Conservation (phyloP, 768 basidiomycete genomes). For the Boletus patriciae region DNA sequence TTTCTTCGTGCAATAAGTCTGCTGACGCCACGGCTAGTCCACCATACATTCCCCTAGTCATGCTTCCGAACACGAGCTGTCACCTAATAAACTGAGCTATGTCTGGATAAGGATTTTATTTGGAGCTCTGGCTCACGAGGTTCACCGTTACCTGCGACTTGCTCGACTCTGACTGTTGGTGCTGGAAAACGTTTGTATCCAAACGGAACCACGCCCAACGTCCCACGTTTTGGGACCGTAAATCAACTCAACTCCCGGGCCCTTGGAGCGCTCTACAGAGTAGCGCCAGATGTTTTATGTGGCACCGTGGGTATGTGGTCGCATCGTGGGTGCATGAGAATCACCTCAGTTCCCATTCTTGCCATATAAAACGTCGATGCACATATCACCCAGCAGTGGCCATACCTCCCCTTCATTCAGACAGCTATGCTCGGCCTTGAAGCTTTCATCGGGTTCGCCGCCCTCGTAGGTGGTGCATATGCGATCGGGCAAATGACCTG, state of each 20-base stretch:
- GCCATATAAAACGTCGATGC: not conserved
- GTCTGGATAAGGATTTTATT: not conserved
- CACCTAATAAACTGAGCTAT: not conserved
- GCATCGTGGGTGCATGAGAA: not conserved
- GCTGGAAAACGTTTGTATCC: not conserved
- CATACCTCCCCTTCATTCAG: not conserved
- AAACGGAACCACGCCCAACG: not conserved
- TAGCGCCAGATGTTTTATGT: not conserved
- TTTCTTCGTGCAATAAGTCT: not conserved
- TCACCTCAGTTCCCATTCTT: not conserved
- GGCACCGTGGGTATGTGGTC: not conserved
- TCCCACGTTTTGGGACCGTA: not conserved
- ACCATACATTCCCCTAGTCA: not conserved
- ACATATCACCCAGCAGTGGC: not conserved
- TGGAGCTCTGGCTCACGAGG: not conserved
- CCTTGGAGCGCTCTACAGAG: not conserved
- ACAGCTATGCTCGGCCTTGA: conserved; percentile 14
- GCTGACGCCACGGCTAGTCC: not conserved
- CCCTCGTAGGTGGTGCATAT: conserved; percentile 15
- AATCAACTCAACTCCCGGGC: not conserved
- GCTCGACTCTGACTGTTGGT: no score
- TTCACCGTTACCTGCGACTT: no score
- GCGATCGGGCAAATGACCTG: conserved; percentile 44
- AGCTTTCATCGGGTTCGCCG: not conserved
- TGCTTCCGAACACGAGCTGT: not conserved